Percentiles rank a stretch among this genome's conserved stretches.
Evolutionary conservation across 495 filamentous ascomycete genomes (phyloP).

Genomic region (Neurospora sp.): DNA sequence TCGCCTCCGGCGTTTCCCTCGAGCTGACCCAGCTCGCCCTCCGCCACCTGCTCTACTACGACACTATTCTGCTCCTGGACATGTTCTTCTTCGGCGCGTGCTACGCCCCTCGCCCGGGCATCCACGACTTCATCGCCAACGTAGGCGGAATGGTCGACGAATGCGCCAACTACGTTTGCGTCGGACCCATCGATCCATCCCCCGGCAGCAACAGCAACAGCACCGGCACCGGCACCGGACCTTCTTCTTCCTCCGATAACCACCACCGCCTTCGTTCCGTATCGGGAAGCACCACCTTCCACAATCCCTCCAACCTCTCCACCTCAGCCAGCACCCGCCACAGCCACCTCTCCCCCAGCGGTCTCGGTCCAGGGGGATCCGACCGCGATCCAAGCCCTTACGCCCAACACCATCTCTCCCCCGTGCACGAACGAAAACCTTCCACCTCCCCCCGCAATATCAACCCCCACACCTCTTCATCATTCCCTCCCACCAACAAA

Average conservation of each 20-base stretch:
- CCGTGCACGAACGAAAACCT: not conserved
- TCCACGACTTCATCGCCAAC: conserved; percentile 61
- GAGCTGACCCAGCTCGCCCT: conserved; percentile 75
- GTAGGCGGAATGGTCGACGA: conserved; percentile 67
- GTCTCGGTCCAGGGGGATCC: not conserved
- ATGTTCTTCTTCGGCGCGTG: conserved; percentile 88
- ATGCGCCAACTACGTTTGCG: conserved; percentile 69
- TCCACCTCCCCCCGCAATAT: not conserved
- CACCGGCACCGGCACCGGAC: not conserved
- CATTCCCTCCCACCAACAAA: not conserved
- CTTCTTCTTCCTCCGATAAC: not conserved
- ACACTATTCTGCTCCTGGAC: conserved; percentile 76
- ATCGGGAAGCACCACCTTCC: not conserved
- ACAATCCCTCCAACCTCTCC: not conserved
- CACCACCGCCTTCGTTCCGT: not conserved
- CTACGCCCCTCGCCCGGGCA: conserved; percentile 71
- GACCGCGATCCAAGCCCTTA: not conserved
- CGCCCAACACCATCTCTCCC: not conserved
- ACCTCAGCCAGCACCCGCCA: not conserved
- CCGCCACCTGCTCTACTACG: conserved; percentile 82
- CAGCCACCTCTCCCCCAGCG: not conserved
- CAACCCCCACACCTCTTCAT: not conserved
- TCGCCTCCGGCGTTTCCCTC: conserved; percentile 73
- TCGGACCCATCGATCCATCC: conserved; percentile 6
- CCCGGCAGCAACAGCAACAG: not conserved